These are phyloP conservation scores for Aspergillus diversus DNA, from an alignment of 495 filamentous ascomycete genomes.

Conservation along the genomic window DNA sequence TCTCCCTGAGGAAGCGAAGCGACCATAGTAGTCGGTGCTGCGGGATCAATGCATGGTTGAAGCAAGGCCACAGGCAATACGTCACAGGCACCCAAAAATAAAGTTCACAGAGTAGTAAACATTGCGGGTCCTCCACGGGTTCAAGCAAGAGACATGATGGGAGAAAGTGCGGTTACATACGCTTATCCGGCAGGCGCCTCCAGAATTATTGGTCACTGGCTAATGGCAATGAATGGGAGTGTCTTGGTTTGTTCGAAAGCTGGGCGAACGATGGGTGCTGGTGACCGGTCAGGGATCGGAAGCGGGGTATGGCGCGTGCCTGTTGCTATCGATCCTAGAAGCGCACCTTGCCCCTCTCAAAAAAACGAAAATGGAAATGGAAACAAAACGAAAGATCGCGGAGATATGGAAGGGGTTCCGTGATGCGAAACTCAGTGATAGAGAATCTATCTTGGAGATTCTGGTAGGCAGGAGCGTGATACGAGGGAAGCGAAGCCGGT, in stretches of 20 bases:
- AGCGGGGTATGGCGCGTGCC: slow-evolving; percentile 30
- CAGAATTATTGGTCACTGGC: not conserved
- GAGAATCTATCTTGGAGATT: slow-evolving; percentile 1
- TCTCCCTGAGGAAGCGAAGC: not conserved
- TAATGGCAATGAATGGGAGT: slow-evolving; percentile 10
- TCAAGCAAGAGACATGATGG: not conserved
- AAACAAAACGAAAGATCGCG: not conserved
- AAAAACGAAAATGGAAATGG: too few relatives aligned
- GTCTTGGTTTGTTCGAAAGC: slow-evolving; percentile 7
- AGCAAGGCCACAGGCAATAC: not conserved
- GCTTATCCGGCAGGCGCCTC: not conserved
- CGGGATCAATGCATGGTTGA: not conserved
- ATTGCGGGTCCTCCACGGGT: not conserved
- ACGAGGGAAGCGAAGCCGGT: not conserved
- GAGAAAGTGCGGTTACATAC: slow-evolving; percentile 24
- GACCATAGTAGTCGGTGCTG: not conserved
- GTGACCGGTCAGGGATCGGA: slow-evolving; percentile 16
- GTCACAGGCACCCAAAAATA: not conserved
- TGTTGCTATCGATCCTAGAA: slow-evolving; percentile 15
- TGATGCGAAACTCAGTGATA: slow-evolving; percentile 1
- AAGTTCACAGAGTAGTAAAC: not conserved
- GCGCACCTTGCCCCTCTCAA: not conserved
- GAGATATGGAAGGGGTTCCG: not conserved
- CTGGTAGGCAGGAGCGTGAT: not conserved
- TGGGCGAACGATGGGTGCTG: slow-evolving; percentile 7